A percentile compares a stretch with the other conserved stretches of the same genome.
Evolutionary conservation across 2,329 filamentous ascomycete species (phyloP).

Genomic region (Chaetomium globosum): DNA sequence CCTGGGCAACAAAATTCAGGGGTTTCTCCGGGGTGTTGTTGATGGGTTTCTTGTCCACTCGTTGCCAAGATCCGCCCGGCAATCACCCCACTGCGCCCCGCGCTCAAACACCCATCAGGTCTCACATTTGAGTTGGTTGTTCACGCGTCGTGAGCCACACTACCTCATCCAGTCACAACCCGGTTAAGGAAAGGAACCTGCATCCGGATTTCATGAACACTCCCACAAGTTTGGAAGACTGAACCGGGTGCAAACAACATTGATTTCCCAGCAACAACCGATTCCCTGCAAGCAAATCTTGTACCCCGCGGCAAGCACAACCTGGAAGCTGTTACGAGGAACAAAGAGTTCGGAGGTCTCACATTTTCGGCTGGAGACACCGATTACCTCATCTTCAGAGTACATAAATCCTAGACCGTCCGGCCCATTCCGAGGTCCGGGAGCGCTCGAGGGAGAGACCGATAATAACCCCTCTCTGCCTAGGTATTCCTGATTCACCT

Average conservation of each 20-base stretch:
- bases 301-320: background rate
- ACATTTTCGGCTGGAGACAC: too few species aligned
- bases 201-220: background rate
- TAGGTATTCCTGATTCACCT: background rate
- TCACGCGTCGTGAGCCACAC: background rate
- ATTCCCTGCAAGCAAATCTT: background rate
- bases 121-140: background rate
- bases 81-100: background rate
- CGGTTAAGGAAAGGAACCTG: background rate
- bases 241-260: background rate
- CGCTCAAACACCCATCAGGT: conserved; percentile 1
- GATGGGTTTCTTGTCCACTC: background rate
- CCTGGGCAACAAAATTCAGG: conserved; percentile 12
- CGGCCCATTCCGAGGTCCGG: background rate
- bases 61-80: background rate
- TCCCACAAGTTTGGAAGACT: background rate
- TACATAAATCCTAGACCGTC: background rate
- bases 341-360: background rate
- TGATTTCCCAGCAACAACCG: background rate
- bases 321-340: background rate
- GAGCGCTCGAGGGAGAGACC: background rate
- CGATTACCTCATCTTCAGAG: too few species aligned
- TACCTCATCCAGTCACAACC: background rate
- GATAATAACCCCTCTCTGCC: background rate
- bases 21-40: background rate